A percentile compares a stretch with the other conserved stretches of the same genome.
phyloP scores from a whole-genome alignment of 331 rosid genomes.

The Prunus yedoensis region DNA sequence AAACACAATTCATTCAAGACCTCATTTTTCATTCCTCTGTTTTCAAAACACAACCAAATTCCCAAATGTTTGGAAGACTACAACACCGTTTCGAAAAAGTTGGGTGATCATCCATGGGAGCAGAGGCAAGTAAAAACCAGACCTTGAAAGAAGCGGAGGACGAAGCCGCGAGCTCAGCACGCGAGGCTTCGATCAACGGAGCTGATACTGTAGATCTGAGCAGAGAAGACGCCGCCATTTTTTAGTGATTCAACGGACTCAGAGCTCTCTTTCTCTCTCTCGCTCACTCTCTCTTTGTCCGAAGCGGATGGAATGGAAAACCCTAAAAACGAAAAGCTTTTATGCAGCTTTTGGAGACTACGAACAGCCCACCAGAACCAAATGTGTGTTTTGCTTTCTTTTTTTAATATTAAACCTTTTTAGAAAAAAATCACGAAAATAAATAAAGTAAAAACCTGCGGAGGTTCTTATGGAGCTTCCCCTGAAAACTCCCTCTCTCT shows the following conservation, averaged over 20 bases:
- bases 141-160: conserved; percentile 52
- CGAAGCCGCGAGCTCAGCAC: conserved; percentile 34
- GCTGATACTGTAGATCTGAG: conserved; percentile 61
- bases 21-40: background rate
- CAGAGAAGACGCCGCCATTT: conserved; percentile 70
- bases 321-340: background rate
- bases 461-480: conserved; percentile 44
- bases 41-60: background rate
- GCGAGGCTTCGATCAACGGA: conserved; percentile 43
- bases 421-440: conserved; percentile 3
- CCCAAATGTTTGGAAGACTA: background rate
- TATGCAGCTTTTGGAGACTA: conserved; percentile 25
- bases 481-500: background rate
- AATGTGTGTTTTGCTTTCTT: background rate
- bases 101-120: background rate
- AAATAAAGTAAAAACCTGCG: conserved; percentile 33
- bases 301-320: background rate
- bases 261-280: background rate
- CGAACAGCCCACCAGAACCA: conserved; percentile 7
- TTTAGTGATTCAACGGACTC: background rate
- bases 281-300: background rate
- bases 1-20: background rate
- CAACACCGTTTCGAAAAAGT: background rate
- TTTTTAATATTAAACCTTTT: background rate
- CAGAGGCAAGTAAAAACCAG: background rate